phyloP scores from a whole-genome alignment of 768 basidiomycete genomes.

The Lactarius akahatsu region DNA sequence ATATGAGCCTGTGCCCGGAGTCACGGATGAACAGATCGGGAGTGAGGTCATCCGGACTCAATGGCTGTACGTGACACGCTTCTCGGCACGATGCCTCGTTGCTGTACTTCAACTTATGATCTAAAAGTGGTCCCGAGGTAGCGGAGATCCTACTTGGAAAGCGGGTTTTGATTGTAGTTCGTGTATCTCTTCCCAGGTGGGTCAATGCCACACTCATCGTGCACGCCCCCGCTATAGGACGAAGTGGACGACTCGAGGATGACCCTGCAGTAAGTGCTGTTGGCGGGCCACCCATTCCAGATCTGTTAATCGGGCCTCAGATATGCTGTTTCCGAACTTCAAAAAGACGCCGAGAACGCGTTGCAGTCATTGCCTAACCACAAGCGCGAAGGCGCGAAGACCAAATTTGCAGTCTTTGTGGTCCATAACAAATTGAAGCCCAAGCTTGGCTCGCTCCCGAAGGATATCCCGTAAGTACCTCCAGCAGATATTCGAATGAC shows the following conservation, averaged over 20 bases:
- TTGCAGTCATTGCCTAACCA: constrained; percentile 62
- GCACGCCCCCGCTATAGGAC: constrained; percentile 48
- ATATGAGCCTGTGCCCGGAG: constrained; percentile 85
- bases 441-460: constrained; percentile 75
- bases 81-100: constrained; percentile 4
- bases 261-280: constrained; percentile 71
- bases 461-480: constrained; percentile 55
- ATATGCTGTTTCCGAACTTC: constrained; percentile 87
- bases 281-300: constrained; percentile 1
- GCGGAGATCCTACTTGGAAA: constrained; percentile 75
- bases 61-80: constrained; percentile 61
- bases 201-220: constrained; percentile 26
- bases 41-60: constrained; percentile 91
- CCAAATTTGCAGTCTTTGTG: constrained; percentile 90
- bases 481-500: constrained; percentile 6
- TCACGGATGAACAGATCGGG: constrained; percentile 70
- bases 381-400: constrained; percentile 66
- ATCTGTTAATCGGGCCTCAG: constrained; percentile 40
- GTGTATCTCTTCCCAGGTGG: constrained; percentile 34
- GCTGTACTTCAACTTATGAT: constrained; percentile 1
- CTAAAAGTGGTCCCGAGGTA: constrained; percentile 57
- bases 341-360: constrained; percentile 81
- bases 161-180: constrained; percentile 76
- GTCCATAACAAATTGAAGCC: constrained; percentile 92
- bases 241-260: constrained; percentile 88